phyloP scores from a whole-genome alignment of 202 grass and related monocot species.

The Setaria viridis region DNA sequence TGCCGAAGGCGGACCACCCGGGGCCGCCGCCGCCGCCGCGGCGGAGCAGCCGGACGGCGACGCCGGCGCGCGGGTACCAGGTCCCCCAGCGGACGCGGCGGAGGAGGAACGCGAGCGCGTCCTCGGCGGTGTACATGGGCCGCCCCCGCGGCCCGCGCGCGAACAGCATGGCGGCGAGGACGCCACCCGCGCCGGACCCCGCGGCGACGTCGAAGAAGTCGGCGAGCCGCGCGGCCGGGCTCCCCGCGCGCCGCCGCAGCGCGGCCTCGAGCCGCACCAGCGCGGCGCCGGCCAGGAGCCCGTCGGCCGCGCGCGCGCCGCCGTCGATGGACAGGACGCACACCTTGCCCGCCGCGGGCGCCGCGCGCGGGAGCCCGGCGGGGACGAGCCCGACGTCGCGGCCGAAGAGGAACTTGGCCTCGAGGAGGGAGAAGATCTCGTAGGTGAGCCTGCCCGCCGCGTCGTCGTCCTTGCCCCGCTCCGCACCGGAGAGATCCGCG shows the following conservation, averaged over 20 bases:
- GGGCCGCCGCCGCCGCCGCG: neutral
- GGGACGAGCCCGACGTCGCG: neutral
- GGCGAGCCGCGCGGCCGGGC: conserved; percentile 51
- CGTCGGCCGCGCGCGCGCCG: conserved; percentile 67
- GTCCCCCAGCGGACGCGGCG: conserved; percentile 45
- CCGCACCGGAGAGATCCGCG: neutral
- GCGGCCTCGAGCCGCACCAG: conserved; percentile 67
- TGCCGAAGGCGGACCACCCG: conserved; percentile 18
- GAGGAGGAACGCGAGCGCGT: conserved; percentile 77
- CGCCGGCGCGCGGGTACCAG: conserved; percentile 12
- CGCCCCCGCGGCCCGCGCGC: conserved; percentile 55
- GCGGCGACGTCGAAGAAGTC: conserved; percentile 91
- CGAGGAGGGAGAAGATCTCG: conserved; percentile 92
- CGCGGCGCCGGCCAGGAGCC: conserved; percentile 66
- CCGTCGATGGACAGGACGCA: conserved; percentile 91
- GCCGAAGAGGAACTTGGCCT: conserved; percentile 88
- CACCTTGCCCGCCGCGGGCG: conserved; percentile 40
- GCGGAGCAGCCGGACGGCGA: neutral
- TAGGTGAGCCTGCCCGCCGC: conserved; percentile 77
- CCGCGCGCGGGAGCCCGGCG: neutral
- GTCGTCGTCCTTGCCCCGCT: neutral
- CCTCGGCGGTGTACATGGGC: conserved; percentile 68
- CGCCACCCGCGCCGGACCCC: conserved; percentile 81
- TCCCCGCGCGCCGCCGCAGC: conserved; percentile 52
- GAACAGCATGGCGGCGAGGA: conserved; percentile 82